phyloP scores from a whole-genome alignment of 2,329 filamentous ascomycete species.

The Juglanconis oblonga region DNA sequence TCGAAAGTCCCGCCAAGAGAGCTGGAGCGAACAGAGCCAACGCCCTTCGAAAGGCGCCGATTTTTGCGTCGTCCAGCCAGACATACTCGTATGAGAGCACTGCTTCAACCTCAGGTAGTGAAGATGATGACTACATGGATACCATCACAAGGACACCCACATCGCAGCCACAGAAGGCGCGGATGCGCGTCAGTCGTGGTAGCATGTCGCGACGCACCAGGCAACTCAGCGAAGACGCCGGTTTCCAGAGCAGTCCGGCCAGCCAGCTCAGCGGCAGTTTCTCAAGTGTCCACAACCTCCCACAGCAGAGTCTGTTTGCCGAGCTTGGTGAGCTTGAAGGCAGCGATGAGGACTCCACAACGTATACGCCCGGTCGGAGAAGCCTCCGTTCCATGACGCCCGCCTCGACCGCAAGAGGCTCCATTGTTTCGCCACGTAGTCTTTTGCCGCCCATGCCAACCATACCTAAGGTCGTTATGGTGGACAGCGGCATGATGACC shows the following conservation, averaged over 20 bases:
- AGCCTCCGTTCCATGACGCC: conserved; percentile 47
- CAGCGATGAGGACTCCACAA: conserved; percentile 68
- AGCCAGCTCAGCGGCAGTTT: conserved; percentile 57
- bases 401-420: conserved; percentile 40
- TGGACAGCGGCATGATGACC: conserved; percentile 60
- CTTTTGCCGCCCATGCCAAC: conserved; percentile 42
- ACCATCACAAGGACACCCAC: conserved; percentile 59
- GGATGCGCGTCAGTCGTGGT: conserved; percentile 67
- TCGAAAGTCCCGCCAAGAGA: conserved; percentile 59
- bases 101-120: conserved; percentile 80
- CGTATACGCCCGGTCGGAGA: conserved; percentile 52
- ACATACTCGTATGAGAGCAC: conserved; percentile 76
- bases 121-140: conserved; percentile 60
- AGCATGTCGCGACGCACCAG: conserved; percentile 58
- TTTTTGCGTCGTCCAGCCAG: conserved; percentile 43
- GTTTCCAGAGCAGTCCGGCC: conserved; percentile 56
- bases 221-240: conserved; percentile 57
- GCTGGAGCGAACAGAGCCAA: conserved; percentile 27
- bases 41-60: conserved; percentile 38
- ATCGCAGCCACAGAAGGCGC: conserved; percentile 64
- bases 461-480: conserved; percentile 52
- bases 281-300: conserved; percentile 43
- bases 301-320: conserved; percentile 79
- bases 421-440: conserved; percentile 39
- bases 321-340: conserved; percentile 80